These are phyloP conservation scores for Sphagnum tenellum DNA, from an alignment of 225 moss, liverwort and hornwort species.

Conservation along the genomic window DNA sequence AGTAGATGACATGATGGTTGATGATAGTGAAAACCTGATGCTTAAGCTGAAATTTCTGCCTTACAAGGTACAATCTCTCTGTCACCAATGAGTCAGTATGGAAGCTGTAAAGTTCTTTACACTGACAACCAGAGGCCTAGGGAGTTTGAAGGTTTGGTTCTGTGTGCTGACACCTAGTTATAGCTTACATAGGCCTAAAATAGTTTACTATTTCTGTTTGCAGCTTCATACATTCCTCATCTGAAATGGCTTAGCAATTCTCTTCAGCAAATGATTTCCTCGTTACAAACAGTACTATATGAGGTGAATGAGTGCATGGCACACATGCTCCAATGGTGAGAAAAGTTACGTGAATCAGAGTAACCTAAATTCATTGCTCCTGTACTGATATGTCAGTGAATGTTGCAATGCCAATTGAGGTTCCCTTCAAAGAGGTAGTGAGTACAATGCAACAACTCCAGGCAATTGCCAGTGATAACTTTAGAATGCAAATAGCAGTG, in stretches of 20 bases:
- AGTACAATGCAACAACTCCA: constrained; percentile 52
- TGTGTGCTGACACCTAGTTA: too few relatives aligned
- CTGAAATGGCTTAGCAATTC: constrained; percentile 61
- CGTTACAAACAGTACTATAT: constrained; percentile 74
- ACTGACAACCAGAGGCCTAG: too few relatives aligned
- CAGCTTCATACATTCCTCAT: constrained; percentile 95
- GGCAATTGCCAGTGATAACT: constrained; percentile 47
- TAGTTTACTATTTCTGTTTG: neutral
- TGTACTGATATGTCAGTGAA: neutral
- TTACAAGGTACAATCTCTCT: constrained; percentile 51
- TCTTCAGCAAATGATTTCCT: constrained; percentile 57
- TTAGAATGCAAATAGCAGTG: constrained; percentile 59
- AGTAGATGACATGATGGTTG: constrained; percentile 34
- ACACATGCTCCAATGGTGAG: too few relatives aligned
- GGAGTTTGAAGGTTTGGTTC: too few relatives aligned
- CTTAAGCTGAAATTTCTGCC: constrained; percentile 95
- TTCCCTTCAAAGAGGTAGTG: constrained; percentile 56
- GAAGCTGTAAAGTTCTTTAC: too few relatives aligned
- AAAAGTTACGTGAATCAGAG: too few relatives aligned
- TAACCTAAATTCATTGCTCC: too few relatives aligned
- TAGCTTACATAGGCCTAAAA: too few relatives aligned
- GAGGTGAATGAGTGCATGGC: constrained; percentile 24
- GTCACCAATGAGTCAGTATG: too few relatives aligned
- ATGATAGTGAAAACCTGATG: constrained; percentile 79
- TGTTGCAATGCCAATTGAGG: constrained; percentile 19